Conservation (phyloP, 371 early-diverging fungal genomes). For the Mucor velutinosus region DNA sequence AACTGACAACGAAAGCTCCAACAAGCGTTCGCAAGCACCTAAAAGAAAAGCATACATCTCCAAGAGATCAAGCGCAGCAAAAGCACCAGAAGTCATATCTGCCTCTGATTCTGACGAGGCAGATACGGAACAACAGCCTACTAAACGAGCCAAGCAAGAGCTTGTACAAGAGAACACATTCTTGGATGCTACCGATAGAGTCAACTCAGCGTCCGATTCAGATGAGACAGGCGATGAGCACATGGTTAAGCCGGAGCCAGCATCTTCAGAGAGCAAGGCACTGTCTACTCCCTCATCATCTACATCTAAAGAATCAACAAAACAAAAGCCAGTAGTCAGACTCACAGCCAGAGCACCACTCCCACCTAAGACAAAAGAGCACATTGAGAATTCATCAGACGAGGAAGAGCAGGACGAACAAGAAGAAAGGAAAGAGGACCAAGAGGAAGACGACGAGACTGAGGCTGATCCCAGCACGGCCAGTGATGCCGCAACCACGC, state of each 20-base stretch:
- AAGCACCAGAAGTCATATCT: not conserved
- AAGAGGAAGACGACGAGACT: not conserved
- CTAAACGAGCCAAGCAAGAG: not conserved
- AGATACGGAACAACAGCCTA: not conserved
- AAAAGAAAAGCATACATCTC: not conserved
- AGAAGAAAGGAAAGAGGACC: not conserved
- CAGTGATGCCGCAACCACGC: not conserved
- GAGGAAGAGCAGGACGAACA: not conserved
- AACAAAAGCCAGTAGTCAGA: not conserved
- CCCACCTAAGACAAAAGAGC: not conserved
- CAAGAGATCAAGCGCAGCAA: not conserved
- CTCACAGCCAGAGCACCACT: no score
- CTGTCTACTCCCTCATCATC: not conserved
- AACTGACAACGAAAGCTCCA: not conserved
- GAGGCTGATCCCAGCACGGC: not conserved
- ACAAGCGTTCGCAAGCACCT: not conserved
- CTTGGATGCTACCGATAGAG: not conserved
- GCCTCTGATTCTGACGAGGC: conserved; percentile 16
- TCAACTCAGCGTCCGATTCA: not conserved
- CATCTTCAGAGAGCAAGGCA: not conserved
- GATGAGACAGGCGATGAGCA: conserved; percentile 11
- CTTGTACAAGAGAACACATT: not conserved
- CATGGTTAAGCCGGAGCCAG: not conserved
- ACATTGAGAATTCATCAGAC: not conserved
- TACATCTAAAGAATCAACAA: not conserved